These are phyloP conservation scores for Adansonia madagascariensis DNA, from an alignment of 441 rosid genomes.

Conservation along the genomic window DNA sequence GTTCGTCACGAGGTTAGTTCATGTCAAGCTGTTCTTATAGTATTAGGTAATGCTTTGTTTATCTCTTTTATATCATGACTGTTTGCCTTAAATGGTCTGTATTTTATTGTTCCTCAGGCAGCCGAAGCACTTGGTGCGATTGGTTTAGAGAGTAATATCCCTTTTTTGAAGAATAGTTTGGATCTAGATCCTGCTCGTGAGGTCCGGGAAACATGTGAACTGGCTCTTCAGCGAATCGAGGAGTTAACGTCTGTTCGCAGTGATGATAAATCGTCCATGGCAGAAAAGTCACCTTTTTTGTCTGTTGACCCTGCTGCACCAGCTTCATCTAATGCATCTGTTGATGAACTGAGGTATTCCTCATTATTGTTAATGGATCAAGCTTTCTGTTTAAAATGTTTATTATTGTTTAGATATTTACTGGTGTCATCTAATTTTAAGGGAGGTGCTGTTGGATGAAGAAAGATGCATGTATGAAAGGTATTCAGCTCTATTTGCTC, in stretches of 20 bases:
- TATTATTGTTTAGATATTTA: conserved; percentile 33
- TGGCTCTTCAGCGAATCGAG: conserved; percentile 84
- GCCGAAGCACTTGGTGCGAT: conserved; percentile 98
- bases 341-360: conserved; percentile 36
- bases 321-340: conserved; percentile 63
- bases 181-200: conserved; percentile 79
- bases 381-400: not conserved
- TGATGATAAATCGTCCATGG: conserved; percentile 38
- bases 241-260: conserved; percentile 43
- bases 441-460: conserved; percentile 82
- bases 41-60: too few relatives aligned
- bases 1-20: conserved; percentile 87
- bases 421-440: conserved; percentile 35
- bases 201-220: conserved; percentile 94
- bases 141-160: conserved; percentile 64
- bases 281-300: conserved; percentile 80
- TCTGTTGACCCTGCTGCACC: conserved; percentile 93
- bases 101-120: conserved; percentile 50
- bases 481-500: conserved; percentile 86
- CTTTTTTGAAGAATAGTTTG: conserved; percentile 66
- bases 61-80: not conserved
- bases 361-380: not conserved
- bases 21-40: not conserved
- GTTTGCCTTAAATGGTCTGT: conserved; percentile 6
- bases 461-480: conserved; percentile 86